Evolutionary conservation across 164 flowering plant genomes (phyloP).

Genomic region (Vitis rotundifolia): DNA sequence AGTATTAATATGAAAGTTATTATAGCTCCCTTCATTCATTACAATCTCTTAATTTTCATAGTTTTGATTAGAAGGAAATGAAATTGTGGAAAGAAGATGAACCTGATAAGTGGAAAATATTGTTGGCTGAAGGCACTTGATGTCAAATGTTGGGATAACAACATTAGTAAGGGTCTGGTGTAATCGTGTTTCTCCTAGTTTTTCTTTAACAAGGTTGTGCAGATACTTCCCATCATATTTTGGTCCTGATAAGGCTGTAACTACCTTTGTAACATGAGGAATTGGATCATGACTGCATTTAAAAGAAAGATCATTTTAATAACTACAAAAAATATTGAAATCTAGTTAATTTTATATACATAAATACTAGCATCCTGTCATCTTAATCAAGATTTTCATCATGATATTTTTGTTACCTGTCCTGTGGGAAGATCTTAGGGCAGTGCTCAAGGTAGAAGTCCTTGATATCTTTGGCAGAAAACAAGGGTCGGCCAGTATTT

Average conservation of each 20-base stretch:
- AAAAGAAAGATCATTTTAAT: background rate
- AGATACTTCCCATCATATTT: slow-evolving; percentile 37
- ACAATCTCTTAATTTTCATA: too few species aligned
- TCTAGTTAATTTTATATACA: background rate
- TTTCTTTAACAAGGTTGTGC: slow-evolving; percentile 17
- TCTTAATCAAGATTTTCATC: background rate
- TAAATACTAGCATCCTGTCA: background rate
- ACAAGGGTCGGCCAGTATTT: background rate
- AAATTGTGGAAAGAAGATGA: background rate
- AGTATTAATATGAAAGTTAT: too few species aligned
- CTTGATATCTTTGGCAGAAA: slow-evolving; percentile 5
- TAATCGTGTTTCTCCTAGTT: slow-evolving; percentile 13
- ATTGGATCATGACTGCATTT: background rate
- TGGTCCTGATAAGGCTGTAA: slow-evolving; percentile 21
- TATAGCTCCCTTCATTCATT: too few species aligned
- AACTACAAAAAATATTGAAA: background rate
- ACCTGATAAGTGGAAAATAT: slow-evolving; percentile 22
- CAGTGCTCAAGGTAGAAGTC: background rate
- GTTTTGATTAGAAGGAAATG: too few species aligned
- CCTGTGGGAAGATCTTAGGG: slow-evolving; percentile 9
- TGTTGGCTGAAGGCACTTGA: slow-evolving; percentile 18
- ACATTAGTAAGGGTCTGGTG: slow-evolving; percentile 27
- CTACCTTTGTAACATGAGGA: background rate
- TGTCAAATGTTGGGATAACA: slow-evolving; percentile 36
- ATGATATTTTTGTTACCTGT: background rate